Percentiles rank a stretch among this genome's conserved stretches.
Evolutionary conservation across 2,329 filamentous ascomycete species (phyloP).

Genomic region (Clonostachys rhizophaga): DNA sequence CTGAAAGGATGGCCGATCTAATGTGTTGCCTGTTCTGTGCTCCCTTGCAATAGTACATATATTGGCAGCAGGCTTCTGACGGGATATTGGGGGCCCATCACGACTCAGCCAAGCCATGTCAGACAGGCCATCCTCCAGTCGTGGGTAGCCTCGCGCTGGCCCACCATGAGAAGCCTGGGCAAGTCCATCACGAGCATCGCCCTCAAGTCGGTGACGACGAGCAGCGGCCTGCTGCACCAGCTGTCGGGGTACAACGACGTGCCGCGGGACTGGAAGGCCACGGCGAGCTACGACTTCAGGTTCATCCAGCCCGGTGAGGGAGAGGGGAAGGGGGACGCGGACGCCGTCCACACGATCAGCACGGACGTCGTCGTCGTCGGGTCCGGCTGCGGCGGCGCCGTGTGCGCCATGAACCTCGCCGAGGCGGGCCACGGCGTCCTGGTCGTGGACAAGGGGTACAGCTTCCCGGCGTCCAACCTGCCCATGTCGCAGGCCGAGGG

Average conservation of each 20-base stretch:
- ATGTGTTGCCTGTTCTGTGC: background rate
- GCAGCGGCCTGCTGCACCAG: conserved; percentile 47
- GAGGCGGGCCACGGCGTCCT: conserved; percentile 72
- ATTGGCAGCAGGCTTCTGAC: conserved; percentile 62
- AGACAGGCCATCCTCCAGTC: conserved; percentile 57
- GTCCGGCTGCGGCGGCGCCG: conserved; percentile 80
- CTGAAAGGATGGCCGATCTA: background rate
- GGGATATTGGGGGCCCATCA: conserved; percentile 58
- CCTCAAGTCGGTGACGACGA: conserved; percentile 49
- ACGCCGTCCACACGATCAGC: conserved; percentile 53
- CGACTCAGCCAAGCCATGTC: conserved; percentile 53
- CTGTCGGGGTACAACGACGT: conserved; percentile 54
- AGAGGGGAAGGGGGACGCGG: background rate
- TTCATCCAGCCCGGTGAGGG: conserved; percentile 49
- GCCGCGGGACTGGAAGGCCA: conserved; percentile 44
- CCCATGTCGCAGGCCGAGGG: conserved; percentile 67
- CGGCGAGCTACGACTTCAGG: conserved; percentile 47
- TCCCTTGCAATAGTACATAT: conserved; percentile 43
- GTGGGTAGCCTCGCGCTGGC: conserved; percentile 57
- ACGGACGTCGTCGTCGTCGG: conserved; percentile 84
- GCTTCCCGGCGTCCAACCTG: conserved; percentile 67
- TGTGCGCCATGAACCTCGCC: conserved; percentile 75
- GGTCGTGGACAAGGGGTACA: conserved; percentile 78
- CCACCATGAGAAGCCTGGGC: conserved; percentile 47
- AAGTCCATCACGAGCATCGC: conserved; percentile 50